A percentile compares a stretch with the other conserved stretches of the same genome.
Evolutionary conservation across 345 rosid species (phyloP).

Genomic region (Acer yangbiense): DNA sequence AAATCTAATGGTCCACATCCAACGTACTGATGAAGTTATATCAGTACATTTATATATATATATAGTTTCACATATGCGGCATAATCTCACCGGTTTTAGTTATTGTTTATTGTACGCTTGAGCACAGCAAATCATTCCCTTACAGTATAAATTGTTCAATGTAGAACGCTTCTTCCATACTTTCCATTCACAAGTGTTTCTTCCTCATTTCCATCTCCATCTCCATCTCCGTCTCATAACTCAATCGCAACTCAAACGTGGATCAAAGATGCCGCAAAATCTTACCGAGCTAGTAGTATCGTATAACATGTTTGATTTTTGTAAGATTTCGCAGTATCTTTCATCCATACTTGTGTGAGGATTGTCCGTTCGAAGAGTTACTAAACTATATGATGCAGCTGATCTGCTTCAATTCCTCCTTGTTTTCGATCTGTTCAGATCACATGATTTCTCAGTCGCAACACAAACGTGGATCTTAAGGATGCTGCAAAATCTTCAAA

Average conservation of each 20-base stretch:
- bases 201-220: too few species aligned
- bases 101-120: not conserved
- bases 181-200: not conserved
- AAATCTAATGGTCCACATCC: too few species aligned
- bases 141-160: not conserved
- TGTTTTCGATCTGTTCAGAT: too few species aligned
- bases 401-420: too few species aligned
- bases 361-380: too few species aligned
- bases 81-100: not conserved
- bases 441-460: too few species aligned
- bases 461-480: too few species aligned
- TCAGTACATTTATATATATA: too few species aligned
- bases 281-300: not conserved
- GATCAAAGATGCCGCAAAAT: not conserved
- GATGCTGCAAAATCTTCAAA: too few species aligned
- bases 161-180: not conserved
- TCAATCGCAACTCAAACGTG: not conserved
- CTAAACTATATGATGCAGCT: too few species aligned
- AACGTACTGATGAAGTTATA: too few species aligned
- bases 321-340: not conserved
- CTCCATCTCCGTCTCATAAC: not conserved
- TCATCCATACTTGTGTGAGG: not conserved
- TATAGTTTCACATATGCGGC: not conserved
- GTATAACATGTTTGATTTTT: not conserved
- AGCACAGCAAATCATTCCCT: not conserved